Base-by-base conservation (phyloP, 345 rosid species). In the Camelina hispida region DNA sequence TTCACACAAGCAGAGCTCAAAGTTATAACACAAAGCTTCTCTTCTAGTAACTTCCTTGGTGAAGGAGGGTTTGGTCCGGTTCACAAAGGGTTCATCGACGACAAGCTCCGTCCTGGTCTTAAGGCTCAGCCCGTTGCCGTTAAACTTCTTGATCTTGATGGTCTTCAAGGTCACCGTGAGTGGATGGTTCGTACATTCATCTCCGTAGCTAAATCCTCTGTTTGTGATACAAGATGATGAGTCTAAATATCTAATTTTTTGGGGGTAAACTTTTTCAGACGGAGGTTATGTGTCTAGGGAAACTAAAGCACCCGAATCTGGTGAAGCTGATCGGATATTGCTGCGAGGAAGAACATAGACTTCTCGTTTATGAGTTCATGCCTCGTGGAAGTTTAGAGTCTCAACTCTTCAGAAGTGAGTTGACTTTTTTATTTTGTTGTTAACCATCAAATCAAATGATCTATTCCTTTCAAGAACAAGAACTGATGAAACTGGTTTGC, bases 1-100 rank as follows among this genome's bases (percentile, higher is more conserved):
- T 93, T 93, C 57, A 85, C 90, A n/a, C 83, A 74, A 2, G 84
- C 80, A 9, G 98, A 93, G 81, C 84, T 93, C 30, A 93, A 82
- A 82, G 77, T 90, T 75, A 84, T 87, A 65, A 93, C 98, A 2
- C 93, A 93, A 67, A 82, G 78, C 80, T 93, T 87, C 78, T 86
- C 98, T 6, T 76, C 91, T 0, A 77, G 81, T 59, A 93, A 87
- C 76, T 89, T 93, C 17, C 74, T 93, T 0, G 98, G 98, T 0
- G 93, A 87, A 79, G 98, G 98, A 34, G 98, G 98, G 77, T 93
- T 93, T 8, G 98, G 98, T 47, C 90, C 85, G 0, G 98, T 93
- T 34, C 88, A 93, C 28, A 93, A 93, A 56, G 98, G 97, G 1
- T 93, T 93, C 85, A 75, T 93, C 8, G 98, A 93, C 46, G 97